Evolutionary conservation across 1,139 yeast genomes (phyloP).

Genomic region (Trichomonascaceae sp.): DNA sequence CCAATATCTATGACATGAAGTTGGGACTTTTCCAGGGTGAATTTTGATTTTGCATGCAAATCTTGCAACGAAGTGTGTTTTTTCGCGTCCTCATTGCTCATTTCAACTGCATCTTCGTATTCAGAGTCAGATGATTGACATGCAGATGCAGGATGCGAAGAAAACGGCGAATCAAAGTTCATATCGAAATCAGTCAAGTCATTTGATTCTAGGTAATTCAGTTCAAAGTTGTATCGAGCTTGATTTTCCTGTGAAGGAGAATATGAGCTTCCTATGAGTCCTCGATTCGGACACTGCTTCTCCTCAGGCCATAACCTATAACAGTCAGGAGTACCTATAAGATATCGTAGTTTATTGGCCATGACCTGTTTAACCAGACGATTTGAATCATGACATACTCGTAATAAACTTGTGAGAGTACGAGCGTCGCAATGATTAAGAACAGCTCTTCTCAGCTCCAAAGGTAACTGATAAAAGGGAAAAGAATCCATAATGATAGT

Average conservation of each 20-base stretch:
- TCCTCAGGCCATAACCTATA: background rate
- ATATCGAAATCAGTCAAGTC: slow-evolving; percentile 12
- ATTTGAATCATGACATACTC: slow-evolving; percentile 15
- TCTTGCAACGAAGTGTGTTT: slow-evolving; percentile 2
- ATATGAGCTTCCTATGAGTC: slow-evolving; percentile 1
- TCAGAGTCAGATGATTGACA: slow-evolving; percentile 10
- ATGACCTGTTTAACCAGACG: slow-evolving; percentile 15
- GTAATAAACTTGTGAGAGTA: slow-evolving; percentile 14
- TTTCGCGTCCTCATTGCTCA: background rate
- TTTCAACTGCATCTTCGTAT: slow-evolving; percentile 6
- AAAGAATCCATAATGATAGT: slow-evolving; percentile 46
- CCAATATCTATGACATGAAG: slow-evolving; percentile 12
- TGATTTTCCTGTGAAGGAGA: slow-evolving; percentile 1
- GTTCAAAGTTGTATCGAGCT: slow-evolving; percentile 3
- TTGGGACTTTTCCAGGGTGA: slow-evolving; percentile 8
- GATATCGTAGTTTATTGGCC: slow-evolving; percentile 11
- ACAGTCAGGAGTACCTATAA: slow-evolving; percentile 12
- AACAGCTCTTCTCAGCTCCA: slow-evolving; percentile 16
- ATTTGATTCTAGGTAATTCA: slow-evolving; percentile 17
- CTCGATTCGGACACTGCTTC: slow-evolving; percentile 1
- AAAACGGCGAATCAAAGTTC: slow-evolving; percentile 11
- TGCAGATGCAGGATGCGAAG: slow-evolving; percentile 15
- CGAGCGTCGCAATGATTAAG: slow-evolving; percentile 17
- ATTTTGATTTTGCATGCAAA: slow-evolving; percentile 16
- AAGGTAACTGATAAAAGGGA: slow-evolving; percentile 13